Conservation (phyloP, 192 early-diverging fungal species). For the Physocladia obscura region DNA sequence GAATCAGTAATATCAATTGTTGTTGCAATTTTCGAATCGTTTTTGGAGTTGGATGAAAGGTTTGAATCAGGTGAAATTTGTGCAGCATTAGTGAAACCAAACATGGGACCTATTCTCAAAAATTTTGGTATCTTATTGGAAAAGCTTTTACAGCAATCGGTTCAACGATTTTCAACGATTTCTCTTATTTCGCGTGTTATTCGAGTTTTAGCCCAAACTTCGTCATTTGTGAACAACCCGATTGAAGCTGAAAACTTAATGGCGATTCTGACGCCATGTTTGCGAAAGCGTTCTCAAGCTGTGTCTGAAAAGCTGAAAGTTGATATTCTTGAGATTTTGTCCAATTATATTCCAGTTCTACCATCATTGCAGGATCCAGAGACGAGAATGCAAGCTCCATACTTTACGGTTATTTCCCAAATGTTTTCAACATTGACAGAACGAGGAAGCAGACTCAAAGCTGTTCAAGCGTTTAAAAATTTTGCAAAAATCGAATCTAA, state of each 20-base stretch:
- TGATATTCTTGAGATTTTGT: slow-evolving; percentile 79
- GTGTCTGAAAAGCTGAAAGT: slow-evolving; percentile 81
- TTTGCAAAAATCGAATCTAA: slow-evolving; percentile 65
- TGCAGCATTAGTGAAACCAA: slow-evolving; percentile 47
- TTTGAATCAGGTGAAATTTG: slow-evolving; percentile 38
- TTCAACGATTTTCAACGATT: slow-evolving; percentile 21
- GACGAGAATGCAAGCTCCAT: slow-evolving; percentile 36
- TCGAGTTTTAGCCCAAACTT: slow-evolving; percentile 73
- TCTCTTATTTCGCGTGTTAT: slow-evolving; percentile 64
- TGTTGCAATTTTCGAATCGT: slow-evolving; percentile 61
- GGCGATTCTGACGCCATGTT: slow-evolving; percentile 78
- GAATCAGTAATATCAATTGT: slow-evolving; percentile 69
- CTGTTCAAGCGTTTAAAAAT: slow-evolving; percentile 61
- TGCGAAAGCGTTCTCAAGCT: slow-evolving; percentile 65
- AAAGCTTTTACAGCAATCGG: slow-evolving; percentile 30
- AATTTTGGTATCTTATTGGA: slow-evolving; percentile 56
- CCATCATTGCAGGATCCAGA: slow-evolving; percentile 39
- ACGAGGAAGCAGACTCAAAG: slow-evolving; percentile 59
- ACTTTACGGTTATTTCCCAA: slow-evolving; percentile 67
- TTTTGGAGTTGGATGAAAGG: slow-evolving; percentile 51
- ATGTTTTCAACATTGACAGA: slow-evolving; percentile 69
- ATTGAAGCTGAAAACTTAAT: slow-evolving; percentile 68
- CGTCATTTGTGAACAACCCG: slow-evolving; percentile 69
- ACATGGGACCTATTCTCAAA: slow-evolving; percentile 58
- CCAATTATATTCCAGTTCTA: slow-evolving; percentile 76